Evolutionary conservation across 805 yeast species (phyloP), one percentile per base, ranked within the genome.

Genomic region (Ogataea neopini): DNA sequence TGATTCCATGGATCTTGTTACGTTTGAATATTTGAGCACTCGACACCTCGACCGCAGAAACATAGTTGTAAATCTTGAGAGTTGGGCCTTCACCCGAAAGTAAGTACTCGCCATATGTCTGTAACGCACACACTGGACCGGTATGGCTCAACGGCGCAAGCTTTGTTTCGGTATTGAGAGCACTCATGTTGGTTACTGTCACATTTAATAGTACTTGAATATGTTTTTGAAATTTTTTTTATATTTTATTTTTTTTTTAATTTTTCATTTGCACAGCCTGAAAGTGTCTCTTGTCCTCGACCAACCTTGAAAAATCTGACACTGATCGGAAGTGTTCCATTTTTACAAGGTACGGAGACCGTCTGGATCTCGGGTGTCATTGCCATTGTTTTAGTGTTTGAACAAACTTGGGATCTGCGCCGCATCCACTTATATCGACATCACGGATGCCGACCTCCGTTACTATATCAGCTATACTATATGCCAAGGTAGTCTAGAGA

Each of bases 1-100:
- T 64, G 26, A 92, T 79, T n/a, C 88, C 86, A 62, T 92, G 97
- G 30, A 92, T 82, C 61, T 89, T 91, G 66, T 88, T 88, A 45
- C 81, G 72, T n/a, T 66, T 63, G 62, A 92, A 86, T 1, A 88
- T 64, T 44, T 73, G 72, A 33, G 69, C 66, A 17, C 68, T 60
- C 46, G 60, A 64, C 2, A 80, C 22, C 17, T 78, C 42, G 38
- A 40, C 44, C 13, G 56, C 51, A 0, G 69, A 60, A 13, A 54
- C 59, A 59, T 79, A 71, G 51, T 77, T 70, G 62, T 79, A 84
- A 1, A 81, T 66, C 54, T 79, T 76, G 45, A 90, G 61, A 10
- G 63, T 63, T 2, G 94, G 85, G 0, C 97, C 97, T 52, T 81
- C 79, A 0, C 92, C 96, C 2, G 80, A 83, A 5, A 80, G 63